Conservation (phyloP, 257 asterid genomes). For the Voacanga thouarsii region DNA sequence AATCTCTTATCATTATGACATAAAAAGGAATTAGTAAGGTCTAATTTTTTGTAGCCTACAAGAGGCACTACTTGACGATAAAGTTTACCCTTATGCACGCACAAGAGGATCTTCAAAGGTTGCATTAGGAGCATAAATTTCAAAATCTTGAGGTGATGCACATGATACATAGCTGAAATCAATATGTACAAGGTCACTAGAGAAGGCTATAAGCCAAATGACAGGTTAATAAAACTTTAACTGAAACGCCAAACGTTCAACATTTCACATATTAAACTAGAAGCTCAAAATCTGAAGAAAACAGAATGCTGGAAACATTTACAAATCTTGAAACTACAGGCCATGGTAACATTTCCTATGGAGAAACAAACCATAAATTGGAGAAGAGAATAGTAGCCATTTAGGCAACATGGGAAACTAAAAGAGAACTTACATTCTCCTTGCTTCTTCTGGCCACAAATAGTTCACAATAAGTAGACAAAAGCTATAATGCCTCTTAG, state of each 20-base stretch:
- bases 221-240: background rate
- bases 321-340: background rate
- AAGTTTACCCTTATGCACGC: slow-evolving; percentile 74
- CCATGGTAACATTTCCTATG: background rate
- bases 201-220: background rate
- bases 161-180: slow-evolving; percentile 64
- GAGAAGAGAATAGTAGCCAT: background rate
- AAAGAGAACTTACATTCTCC: background rate
- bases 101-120: slow-evolving; percentile 89
- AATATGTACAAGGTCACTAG: background rate
- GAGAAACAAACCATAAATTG: background rate
- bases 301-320: background rate
- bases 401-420: background rate
- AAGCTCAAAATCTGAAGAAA: background rate
- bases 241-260: background rate
- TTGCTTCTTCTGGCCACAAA: background rate
- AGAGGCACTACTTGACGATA: background rate
- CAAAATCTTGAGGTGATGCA: slow-evolving; percentile 68
- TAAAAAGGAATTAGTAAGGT: too few relatives aligned
- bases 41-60: background rate
- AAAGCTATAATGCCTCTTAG: too few relatives aligned
- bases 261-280: background rate
- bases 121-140: slow-evolving; percentile 73
- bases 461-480: background rate
- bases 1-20: background rate